Evolutionary conservation across 345 rosid genomes (phyloP), one percentile per base, ranked within the genome.

Genomic region (Hirschfeldia incana): DNA sequence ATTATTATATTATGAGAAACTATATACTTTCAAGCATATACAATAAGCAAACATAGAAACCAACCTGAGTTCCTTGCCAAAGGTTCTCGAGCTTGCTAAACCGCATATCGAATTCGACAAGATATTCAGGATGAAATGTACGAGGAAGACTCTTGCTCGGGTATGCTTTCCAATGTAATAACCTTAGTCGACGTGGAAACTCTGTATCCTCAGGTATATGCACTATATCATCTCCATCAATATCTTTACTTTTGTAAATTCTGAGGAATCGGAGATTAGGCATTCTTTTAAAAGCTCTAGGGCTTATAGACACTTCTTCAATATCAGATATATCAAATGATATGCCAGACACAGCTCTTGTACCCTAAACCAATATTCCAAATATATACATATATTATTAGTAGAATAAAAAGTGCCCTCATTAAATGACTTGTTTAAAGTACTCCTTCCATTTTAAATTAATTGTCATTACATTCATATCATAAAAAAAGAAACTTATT

Each of bases 301-400:
- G 2, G 8, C 21, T 51, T 6, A 51, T 15, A n/a, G 7, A 51
- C 6, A 51, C 8, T n/a, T 51, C 58, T 0, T 51, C 58, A 2
- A 51, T 4, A 51, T 51, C 29, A 0, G 28, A 55, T 55, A 7
- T 55, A 55, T 55, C 61, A 55, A 55, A 55, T 26, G 59, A 49
- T 53, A 81, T 72, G 2, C 83, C 81, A 1, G 70, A 63, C 4
- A 81, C 55, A 3, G 7, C 7, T 72, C 78, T 13, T 4, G 58
- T 63, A 27, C 72, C 80, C 82, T 84, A 33, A 33, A 9, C 30
- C 30, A 29, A 29, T 29, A 0, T 29, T 29, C 30, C 3, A 29
- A 29, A 29, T 29, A 29, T 29, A 1, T 29, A 29, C 0, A 29
- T 29, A 29, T 3, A 29, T 29, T 29, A n/a, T n/a, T n/a, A n/a